Evolutionary conservation across 805 yeast species (phyloP).

Genomic region (Kuraishia ogatae): DNA sequence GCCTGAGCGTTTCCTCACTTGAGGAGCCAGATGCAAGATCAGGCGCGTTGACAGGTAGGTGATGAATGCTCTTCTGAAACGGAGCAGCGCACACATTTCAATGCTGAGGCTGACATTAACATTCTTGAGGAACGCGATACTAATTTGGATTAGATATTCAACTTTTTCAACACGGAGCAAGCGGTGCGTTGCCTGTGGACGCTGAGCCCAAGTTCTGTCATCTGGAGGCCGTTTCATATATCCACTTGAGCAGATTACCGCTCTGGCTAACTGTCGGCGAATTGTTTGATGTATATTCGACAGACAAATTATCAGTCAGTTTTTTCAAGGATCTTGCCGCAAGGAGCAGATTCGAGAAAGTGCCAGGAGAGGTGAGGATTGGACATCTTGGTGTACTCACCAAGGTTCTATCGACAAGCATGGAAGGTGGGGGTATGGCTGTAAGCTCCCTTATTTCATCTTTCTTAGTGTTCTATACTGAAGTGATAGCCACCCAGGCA

Average conservation of each 20-base stretch:
- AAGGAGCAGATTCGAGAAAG: not conserved
- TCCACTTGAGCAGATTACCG: not conserved
- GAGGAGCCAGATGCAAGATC: not conserved
- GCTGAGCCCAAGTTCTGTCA: not conserved
- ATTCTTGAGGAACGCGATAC: not conserved
- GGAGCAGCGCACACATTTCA: too few relatives aligned
- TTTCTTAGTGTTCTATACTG: not conserved
- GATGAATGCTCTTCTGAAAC: too few relatives aligned
- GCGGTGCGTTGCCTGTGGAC: not conserved
- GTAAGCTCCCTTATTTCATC: not conserved
- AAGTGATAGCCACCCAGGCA: not conserved
- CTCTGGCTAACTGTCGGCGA: not conserved
- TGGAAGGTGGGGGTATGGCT: not conserved
- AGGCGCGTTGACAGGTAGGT: not conserved
- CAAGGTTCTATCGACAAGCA: not conserved
- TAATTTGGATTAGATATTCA: not conserved
- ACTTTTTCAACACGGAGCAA: not conserved
- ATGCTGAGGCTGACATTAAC: too few relatives aligned
- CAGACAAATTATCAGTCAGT: not conserved
- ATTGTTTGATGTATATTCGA: not conserved
- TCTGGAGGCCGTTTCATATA: not conserved
- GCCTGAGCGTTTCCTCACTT: not conserved
- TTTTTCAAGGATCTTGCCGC: not conserved
- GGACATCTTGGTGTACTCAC: not conserved
- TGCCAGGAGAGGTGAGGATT: not conserved